Evolutionary conservation across 306 rosid species (phyloP), one percentile per base, ranked within the genome.

Genomic region (Rubus idaeus): DNA sequence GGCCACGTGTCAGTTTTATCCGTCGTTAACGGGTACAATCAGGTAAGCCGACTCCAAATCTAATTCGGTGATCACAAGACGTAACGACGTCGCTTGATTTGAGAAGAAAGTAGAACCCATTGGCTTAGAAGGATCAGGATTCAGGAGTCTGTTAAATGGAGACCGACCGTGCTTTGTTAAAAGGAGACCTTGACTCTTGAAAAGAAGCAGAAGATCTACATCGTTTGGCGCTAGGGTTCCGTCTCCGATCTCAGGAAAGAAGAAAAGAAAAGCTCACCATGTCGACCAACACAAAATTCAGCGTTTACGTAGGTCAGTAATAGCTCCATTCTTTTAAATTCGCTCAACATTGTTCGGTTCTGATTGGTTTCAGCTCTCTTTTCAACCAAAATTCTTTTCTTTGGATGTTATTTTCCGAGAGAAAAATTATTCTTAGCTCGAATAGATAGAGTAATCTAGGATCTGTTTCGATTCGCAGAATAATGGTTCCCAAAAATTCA

Each of bases 251-350:
- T 30, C 39, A 9, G 42, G 40, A 46, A 30, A 30, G 35, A 30
- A 0, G 35, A 68, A 40, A n/a, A 70, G 14, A 68, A 40, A n/a
- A 70, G 14, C 26, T 60, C 56, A 66, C 13, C 21, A 87, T 87
- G 96, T 88, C 91, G 8, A 79, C 77, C 18, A 83, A 71, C 81
- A n/a, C 93, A 3, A 77, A 78, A 62, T 88, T 84, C 79, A 74
- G 85, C 45, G 71, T 90, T 57, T 88, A 87, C 62, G 75, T 88
- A 35, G 91, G 96, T 88, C 45, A 67, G 40, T 44, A 30, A 72
- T 68, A 51, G 40, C 47, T 68, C 39, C 41, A 13, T 58, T 73
- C 70, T 13, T 30, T 41, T 10, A 5, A 41, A 4, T 77, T 8
- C 35, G 35, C 35, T 30, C 11, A 42, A 3, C 35, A 30, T 30